Evolutionary conservation across 768 basidiomycete genomes (phyloP).

Genomic region (Xerocomus spinulosus): DNA sequence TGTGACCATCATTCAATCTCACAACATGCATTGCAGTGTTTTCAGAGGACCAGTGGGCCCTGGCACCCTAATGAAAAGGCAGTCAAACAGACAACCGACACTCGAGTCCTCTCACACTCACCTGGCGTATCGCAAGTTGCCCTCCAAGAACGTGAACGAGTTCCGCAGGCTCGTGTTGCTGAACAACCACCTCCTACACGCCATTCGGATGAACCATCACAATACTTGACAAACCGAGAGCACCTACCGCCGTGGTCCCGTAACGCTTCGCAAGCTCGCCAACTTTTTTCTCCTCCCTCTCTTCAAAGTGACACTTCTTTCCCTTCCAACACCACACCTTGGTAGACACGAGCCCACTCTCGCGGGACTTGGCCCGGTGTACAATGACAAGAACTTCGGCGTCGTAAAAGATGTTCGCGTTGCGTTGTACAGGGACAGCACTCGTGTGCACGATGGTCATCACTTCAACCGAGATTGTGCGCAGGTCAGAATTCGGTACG

Average conservation of each 20-base stretch:
- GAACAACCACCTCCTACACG: constrained; percentile 40
- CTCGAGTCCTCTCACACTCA: constrained; percentile 22
- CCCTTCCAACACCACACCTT: constrained; percentile 79
- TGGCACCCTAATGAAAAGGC: constrained; percentile 53
- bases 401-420: constrained; percentile 65
- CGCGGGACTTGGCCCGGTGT: constrained; percentile 60
- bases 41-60: constrained; percentile 71
- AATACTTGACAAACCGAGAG: background rate
- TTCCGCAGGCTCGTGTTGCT: constrained; percentile 60
- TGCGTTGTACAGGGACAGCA: constrained; percentile 41
- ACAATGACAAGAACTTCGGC: constrained; percentile 65
- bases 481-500: constrained; percentile 33
- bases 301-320: constrained; percentile 45
- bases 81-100: constrained; percentile 2
- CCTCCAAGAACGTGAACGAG: constrained; percentile 65
- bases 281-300: constrained; percentile 62
- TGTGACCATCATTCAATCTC: constrained; percentile 43
- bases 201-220: background rate
- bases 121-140: constrained; percentile 70
- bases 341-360: constrained; percentile 62
- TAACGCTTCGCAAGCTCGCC: constrained; percentile 71
- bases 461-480: constrained; percentile 72
- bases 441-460: constrained; percentile 53
- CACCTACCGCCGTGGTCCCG: constrained; percentile 56
- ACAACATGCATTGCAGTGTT: constrained; percentile 82